Evolutionary conservation across 176 grass and related monocot genomes (phyloP).

Genomic region (Aegilops tauschii): DNA sequence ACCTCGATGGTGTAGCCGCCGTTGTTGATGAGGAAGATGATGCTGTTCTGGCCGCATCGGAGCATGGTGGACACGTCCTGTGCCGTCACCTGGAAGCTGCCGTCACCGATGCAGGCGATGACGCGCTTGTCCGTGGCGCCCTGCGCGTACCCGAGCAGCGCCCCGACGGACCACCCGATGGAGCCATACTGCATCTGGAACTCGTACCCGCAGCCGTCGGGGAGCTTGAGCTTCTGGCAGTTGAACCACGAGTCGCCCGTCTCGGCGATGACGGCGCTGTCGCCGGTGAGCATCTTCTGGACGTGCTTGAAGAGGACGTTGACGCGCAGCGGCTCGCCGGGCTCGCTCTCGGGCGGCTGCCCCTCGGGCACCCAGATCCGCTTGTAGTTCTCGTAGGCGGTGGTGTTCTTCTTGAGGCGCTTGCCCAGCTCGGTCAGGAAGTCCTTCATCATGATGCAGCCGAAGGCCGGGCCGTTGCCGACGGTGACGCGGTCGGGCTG

Average conservation of each 20-base stretch:
- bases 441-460: conserved; percentile 78
- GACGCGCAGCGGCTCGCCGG: conserved; percentile 53
- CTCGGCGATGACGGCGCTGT: conserved; percentile 64
- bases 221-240: conserved; percentile 83
- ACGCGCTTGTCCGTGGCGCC: conserved; percentile 48
- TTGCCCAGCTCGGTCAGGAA: conserved; percentile 40
- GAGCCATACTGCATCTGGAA: conserved; percentile 68
- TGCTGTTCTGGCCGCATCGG: conserved; percentile 31
- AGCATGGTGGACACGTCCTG: conserved; percentile 57
- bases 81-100: conserved; percentile 52
- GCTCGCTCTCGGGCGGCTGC: conserved; percentile 31
- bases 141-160: conserved; percentile 43
- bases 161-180: conserved; percentile 52
- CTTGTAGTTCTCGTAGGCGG: conserved; percentile 66
- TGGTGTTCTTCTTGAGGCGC: conserved; percentile 55
- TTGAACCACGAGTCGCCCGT: conserved; percentile 87
- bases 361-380: conserved; percentile 66
- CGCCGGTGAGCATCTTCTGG: conserved; percentile 53
- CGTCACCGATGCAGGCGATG: conserved; percentile 48
- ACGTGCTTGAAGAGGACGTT: conserved; percentile 90
- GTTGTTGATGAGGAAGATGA: conserved; percentile 61
- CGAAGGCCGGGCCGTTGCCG: conserved; percentile 65
- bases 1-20: conserved; percentile 61
- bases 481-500: conserved; percentile 73
- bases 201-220: conserved; percentile 61